Percentiles rank a stretch among this genome's conserved stretches.
These are phyloP conservation scores for Magnaporthiopsis incrustans DNA, from an alignment of 2,329 filamentous ascomycete genomes.

Conservation along the genomic window DNA sequence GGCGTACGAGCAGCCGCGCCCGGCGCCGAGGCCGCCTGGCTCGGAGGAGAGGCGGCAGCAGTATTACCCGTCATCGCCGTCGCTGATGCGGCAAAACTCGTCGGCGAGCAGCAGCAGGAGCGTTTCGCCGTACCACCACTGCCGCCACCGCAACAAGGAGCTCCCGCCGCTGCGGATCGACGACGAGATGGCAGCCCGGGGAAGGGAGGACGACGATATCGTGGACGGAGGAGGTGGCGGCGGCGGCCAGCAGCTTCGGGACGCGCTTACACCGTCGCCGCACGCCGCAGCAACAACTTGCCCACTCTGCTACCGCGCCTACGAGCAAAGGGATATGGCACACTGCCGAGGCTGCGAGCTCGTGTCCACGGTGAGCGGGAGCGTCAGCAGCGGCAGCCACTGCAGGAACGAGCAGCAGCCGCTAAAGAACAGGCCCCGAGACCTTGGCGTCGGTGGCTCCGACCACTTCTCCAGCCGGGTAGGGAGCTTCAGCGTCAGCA, in stretches of 20 bases:
- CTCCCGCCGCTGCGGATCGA: background rate
- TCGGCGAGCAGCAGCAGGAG: background rate
- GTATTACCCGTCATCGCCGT: background rate
- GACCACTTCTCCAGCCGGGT: background rate
- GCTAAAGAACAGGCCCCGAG: background rate
- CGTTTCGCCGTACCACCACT: background rate
- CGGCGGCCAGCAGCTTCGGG: background rate
- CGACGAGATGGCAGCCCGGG: too few relatives aligned
- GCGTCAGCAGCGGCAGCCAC: background rate
- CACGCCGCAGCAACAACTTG: background rate
- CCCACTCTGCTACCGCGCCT: too few relatives aligned
- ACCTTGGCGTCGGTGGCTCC: background rate
- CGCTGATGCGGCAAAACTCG: background rate
- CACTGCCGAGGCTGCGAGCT: too few relatives aligned
- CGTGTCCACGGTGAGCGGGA: background rate
- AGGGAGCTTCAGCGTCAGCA: background rate
- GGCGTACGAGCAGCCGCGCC: background rate
- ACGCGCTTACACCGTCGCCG: background rate
- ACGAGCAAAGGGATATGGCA: background rate
- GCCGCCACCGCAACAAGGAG: background rate
- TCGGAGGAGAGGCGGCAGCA: too few relatives aligned
- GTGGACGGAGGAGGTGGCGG: too few relatives aligned
- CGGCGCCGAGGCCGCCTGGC: background rate
- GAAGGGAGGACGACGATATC: background rate
- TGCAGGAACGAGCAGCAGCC: background rate